These are phyloP conservation scores for Arxiozyma telluris DNA, from an alignment of 1,139 yeast genomes.

Conservation along the genomic window DNA sequence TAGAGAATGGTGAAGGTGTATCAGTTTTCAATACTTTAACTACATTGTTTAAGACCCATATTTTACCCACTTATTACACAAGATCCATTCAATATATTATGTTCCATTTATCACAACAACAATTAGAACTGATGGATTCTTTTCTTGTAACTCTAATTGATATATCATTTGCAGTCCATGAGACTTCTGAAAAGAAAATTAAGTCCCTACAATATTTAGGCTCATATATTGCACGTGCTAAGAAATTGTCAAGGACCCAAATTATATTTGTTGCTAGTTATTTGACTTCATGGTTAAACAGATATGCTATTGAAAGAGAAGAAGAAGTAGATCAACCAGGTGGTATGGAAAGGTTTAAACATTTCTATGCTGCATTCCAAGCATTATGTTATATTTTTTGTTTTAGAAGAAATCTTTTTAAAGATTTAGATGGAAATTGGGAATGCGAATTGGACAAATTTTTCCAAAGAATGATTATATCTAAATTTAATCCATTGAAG, in stretches of 20 bases:
- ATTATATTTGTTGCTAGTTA: conserved; percentile 71
- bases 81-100: conserved; percentile 79
- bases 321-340: conserved; percentile 61
- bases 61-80: conserved; percentile 88
- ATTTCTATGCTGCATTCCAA: conserved; percentile 90
- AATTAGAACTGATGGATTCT: conserved; percentile 76
- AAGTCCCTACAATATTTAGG: conserved; percentile 89
- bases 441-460: conserved; percentile 76
- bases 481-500: conserved; percentile 87
- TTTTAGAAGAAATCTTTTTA: conserved; percentile 62
- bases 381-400: conserved; percentile 86
- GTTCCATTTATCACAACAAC: conserved; percentile 75
- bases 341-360: conserved; percentile 71
- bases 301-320: conserved; percentile 76
- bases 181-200: conserved; percentile 63
- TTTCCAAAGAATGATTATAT: conserved; percentile 75
- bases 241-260: conserved; percentile 59
- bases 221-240: conserved; percentile 85
- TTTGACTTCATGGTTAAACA: conserved; percentile 72
- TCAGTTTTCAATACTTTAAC: conserved; percentile 66
- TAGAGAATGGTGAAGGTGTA: conserved; percentile 59
- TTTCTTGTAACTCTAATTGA: conserved; percentile 77
- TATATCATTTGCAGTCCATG: conserved; percentile 61
- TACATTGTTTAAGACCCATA: conserved; percentile 69
- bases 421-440: conserved; percentile 46